Percentiles rank a stretch among this genome's conserved stretches.
phyloP scores from a whole-genome alignment of 352 stramenopile species.

The Phytophthora tubulina region DNA sequence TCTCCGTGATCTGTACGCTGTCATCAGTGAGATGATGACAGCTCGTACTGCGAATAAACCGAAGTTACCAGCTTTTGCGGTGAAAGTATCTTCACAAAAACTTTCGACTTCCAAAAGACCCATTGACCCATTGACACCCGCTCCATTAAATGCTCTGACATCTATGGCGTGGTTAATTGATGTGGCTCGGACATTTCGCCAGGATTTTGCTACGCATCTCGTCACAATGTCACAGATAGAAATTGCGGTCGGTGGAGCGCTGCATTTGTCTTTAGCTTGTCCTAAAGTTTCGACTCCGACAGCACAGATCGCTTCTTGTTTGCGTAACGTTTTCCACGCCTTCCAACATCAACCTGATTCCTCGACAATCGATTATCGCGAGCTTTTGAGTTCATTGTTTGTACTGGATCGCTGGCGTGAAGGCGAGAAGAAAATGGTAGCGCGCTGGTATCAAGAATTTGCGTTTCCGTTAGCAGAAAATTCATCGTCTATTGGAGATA shows the following conservation, averaged over 20 bases:
- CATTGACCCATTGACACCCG: not conserved
- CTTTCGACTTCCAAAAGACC: not conserved
- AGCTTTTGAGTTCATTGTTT: constrained; percentile 54
- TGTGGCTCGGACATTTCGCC: constrained; percentile 43
- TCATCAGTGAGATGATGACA: constrained; percentile 41
- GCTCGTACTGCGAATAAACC: constrained; percentile 9
- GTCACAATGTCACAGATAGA: constrained; percentile 57
- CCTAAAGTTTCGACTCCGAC: not conserved
- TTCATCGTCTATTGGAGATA: constrained; percentile 22
- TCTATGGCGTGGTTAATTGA: constrained; percentile 47
- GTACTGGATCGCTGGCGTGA: constrained; percentile 67
- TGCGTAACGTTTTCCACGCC: constrained; percentile 43
- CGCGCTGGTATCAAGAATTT: constrained; percentile 71
- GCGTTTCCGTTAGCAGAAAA: constrained; percentile 31
- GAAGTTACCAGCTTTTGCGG: constrained; percentile 15
- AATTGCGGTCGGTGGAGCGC: constrained; percentile 37
- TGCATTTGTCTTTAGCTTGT: constrained; percentile 34
- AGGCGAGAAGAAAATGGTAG: constrained; percentile 52
- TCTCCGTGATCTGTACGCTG: constrained; percentile 60
- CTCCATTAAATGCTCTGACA: constrained; percentile 28
- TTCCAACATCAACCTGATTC: constrained; percentile 43
- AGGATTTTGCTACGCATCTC: constrained; percentile 31
- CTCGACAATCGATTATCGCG: constrained; percentile 52
- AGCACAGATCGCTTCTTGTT: constrained; percentile 21
- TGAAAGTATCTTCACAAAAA: not conserved